Conservation (phyloP, 345 rosid species). For the Punica granatum region DNA sequence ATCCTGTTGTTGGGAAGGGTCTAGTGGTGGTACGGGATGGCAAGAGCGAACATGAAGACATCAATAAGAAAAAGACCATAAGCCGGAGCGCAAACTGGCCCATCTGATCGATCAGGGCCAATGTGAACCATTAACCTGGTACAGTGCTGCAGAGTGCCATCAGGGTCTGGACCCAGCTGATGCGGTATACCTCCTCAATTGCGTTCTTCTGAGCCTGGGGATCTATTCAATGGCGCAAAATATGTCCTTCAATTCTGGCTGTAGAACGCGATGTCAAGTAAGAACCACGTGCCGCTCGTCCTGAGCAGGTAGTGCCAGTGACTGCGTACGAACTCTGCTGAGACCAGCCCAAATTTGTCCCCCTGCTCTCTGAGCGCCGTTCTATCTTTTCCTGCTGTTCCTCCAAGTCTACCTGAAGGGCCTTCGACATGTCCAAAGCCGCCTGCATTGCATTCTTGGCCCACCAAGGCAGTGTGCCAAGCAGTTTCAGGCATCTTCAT, state of each 20-base stretch:
- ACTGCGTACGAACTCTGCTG: conserved; percentile 21
- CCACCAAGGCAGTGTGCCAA: conserved; percentile 35
- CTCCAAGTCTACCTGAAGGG: conserved; percentile 14
- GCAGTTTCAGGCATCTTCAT: conserved; percentile 91
- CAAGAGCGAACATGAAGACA: conserved; percentile 18
- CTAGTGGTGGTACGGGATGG: conserved; percentile 15
- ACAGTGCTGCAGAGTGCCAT: conserved; percentile 19
- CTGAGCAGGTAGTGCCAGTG: conserved; percentile 40
- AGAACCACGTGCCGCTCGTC: conserved; percentile 35
- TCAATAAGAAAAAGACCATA: conserved; percentile 17
- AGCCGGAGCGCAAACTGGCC: conserved; percentile 10
- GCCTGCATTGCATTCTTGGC: conserved; percentile 16
- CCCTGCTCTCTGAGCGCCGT: background rate
- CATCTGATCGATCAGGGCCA: conserved; percentile 10
- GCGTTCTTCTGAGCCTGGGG: conserved; percentile 13
- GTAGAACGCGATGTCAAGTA: conserved; percentile 29
- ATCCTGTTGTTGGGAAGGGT: background rate
- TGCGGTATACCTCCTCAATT: conserved; percentile 9
- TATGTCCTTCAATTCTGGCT: conserved; percentile 31
- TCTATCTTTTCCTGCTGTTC: conserved; percentile 9
- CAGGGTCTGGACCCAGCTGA: conserved; percentile 12
- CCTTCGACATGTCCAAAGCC: conserved; percentile 16
- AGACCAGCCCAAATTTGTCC: conserved; percentile 14
- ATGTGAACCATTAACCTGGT: conserved; percentile 19
- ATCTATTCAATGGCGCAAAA: conserved; percentile 10